These are phyloP conservation scores for Kuraishia borneana DNA, from an alignment of 805 yeast species.

Conservation along the genomic window DNA sequence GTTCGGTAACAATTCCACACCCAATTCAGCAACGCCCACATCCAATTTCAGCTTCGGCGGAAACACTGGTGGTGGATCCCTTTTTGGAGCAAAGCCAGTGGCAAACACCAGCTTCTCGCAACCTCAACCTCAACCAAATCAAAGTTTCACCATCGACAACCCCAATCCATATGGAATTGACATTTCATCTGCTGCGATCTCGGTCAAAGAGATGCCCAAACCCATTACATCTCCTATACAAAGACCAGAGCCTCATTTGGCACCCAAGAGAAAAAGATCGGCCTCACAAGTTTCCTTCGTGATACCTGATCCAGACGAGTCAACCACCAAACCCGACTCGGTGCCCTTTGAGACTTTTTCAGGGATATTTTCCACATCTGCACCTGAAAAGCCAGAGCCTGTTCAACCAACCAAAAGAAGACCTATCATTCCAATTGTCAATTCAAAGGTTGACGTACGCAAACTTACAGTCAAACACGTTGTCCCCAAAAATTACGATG, in stretches of 20 bases:
- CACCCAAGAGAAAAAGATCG: conserved; percentile 1
- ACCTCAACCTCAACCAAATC: no score
- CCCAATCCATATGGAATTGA: conserved; percentile 15
- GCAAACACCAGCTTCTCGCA: no score
- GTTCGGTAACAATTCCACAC: no score
- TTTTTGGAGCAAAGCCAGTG: conserved; percentile 1
- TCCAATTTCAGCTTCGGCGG: no score
- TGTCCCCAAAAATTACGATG: conserved; percentile 13
- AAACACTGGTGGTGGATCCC: neutral
- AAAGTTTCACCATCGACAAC: conserved; percentile 3
- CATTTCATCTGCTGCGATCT: conserved; percentile 5
- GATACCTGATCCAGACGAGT: no score
- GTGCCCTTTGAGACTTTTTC: neutral
- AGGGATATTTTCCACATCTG: neutral
- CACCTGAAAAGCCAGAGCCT: no score
- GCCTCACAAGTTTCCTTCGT: neutral
- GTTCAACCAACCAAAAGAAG: neutral
- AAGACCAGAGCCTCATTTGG: neutral
- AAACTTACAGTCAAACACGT: conserved; percentile 15
- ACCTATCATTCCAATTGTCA: neutral
- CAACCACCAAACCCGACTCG: no score
- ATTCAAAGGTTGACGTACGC: conserved; percentile 13
- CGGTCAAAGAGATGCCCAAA: conserved; percentile 16
- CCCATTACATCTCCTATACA: conserved; percentile 14
- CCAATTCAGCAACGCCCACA: conserved; percentile 1